Percentiles rank a stretch among this genome's conserved stretches.
Conservation (phyloP, 768 basidiomycete genomes). For the Hericium coralloides region DNA sequence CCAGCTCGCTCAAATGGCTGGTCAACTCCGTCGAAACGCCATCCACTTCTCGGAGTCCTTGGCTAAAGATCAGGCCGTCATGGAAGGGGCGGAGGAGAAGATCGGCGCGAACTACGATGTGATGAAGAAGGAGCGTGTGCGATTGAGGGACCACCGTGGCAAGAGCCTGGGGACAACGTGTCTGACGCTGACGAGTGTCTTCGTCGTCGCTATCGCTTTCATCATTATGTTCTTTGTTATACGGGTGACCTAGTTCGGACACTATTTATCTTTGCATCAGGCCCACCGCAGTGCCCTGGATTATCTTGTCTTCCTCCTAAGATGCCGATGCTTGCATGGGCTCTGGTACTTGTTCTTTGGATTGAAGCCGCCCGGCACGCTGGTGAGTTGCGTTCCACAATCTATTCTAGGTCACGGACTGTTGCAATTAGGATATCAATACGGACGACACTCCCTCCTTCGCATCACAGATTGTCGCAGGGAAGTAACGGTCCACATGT, state of each 20-base stretch:
- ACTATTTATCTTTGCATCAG: too few species aligned
- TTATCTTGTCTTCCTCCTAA: too few species aligned
- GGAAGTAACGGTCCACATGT: too few species aligned
- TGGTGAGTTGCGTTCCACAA: too few species aligned
- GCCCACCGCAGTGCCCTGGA: too few species aligned
- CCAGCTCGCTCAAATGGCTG: slow-evolving; percentile 79
- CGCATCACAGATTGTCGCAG: too few species aligned
- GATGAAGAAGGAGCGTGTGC: slow-evolving; percentile 56
- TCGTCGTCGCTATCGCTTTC: slow-evolving; percentile 62
- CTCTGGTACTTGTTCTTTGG: too few species aligned
- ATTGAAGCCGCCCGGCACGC: too few species aligned
- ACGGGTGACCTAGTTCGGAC: slow-evolving; percentile 36
- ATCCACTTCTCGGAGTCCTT: slow-evolving; percentile 68
- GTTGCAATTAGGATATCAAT: too few species aligned
- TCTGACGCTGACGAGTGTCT: slow-evolving; percentile 39
- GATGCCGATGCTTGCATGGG: too few species aligned
- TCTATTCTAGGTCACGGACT: too few species aligned
- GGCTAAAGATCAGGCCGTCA: slow-evolving; percentile 62
- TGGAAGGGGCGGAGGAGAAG: slow-evolving; percentile 60
- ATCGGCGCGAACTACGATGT: slow-evolving; percentile 63
- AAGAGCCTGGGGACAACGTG: slow-evolving; percentile 49
- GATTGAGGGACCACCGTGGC: slow-evolving; percentile 34
- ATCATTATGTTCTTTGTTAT: slow-evolving; percentile 67
- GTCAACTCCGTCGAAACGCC: slow-evolving; percentile 79
- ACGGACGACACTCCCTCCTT: too few species aligned